These are phyloP conservation scores for Lichtheimia ornata DNA, from an alignment of 371 early-diverging fungal species.

Conservation along the genomic window DNA sequence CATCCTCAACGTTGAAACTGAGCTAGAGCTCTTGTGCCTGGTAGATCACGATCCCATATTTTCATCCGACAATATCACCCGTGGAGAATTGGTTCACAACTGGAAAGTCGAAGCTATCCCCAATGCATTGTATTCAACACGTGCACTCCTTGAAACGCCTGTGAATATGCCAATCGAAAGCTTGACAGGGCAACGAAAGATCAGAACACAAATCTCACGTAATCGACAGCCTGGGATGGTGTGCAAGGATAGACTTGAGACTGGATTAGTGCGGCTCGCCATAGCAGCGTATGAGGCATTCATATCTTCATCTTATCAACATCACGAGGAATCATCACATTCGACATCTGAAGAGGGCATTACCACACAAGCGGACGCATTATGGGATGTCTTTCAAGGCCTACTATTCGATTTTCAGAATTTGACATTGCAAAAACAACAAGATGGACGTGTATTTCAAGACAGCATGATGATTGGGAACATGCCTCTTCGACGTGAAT, in stretches of 20 bases:
- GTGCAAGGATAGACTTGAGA: slow-evolving; percentile 40
- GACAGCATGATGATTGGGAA: slow-evolving; percentile 49
- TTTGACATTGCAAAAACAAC: slow-evolving; percentile 12
- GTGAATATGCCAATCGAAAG: slow-evolving; percentile 16
- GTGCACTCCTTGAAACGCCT: slow-evolving; percentile 36
- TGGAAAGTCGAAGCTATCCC: slow-evolving; percentile 43
- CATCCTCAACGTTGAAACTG: slow-evolving; percentile 28
- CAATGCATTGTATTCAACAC: slow-evolving; percentile 38
- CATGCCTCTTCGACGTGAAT: slow-evolving; percentile 41
- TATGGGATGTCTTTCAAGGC: slow-evolving; percentile 49
- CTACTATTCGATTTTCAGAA: slow-evolving; percentile 41
- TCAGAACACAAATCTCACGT: slow-evolving; percentile 40
- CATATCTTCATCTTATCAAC: slow-evolving; percentile 8
- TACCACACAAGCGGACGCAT: slow-evolving; percentile 15
- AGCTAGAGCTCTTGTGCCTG: slow-evolving; percentile 21
- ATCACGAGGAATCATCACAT: background rate
- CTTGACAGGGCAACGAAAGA: slow-evolving; percentile 22
- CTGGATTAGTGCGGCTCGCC: slow-evolving; percentile 42
- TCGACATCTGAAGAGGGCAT: background rate
- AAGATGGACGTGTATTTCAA: slow-evolving; percentile 26
- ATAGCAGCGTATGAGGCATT: slow-evolving; percentile 43
- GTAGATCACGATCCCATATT: slow-evolving; percentile 20
- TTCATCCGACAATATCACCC: slow-evolving; percentile 30
- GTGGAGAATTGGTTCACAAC: slow-evolving; percentile 48
- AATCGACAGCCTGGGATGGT: slow-evolving; percentile 36